Percentiles rank a stretch among this genome's conserved stretches.
phyloP scores from a whole-genome alignment of 2,329 filamentous ascomycete species.

The Talaromyces sp. region DNA sequence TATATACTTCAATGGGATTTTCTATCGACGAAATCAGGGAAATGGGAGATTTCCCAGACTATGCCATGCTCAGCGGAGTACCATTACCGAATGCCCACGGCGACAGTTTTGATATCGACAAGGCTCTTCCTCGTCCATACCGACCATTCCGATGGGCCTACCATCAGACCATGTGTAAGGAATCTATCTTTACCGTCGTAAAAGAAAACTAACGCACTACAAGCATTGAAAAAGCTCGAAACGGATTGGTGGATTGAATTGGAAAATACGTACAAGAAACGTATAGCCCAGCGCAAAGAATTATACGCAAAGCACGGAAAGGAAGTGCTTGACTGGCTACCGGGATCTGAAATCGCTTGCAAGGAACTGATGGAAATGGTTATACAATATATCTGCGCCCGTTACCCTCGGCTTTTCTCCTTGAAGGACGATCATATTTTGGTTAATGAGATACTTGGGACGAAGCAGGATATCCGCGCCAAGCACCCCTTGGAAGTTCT shows the following conservation, averaged over 20 bases:
- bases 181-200: neutral
- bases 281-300: constrained; percentile 62
- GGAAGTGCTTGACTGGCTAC: constrained; percentile 61
- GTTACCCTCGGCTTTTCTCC: constrained; percentile 72
- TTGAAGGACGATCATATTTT: constrained; percentile 54
- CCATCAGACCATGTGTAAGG: constrained; percentile 86
- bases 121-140: constrained; percentile 67
- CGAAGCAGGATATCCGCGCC: constrained; percentile 53
- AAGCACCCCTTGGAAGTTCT: constrained; percentile 65
- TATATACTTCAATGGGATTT: constrained; percentile 63
- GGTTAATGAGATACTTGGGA: constrained; percentile 63
- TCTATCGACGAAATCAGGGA: constrained; percentile 63
- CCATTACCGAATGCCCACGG: constrained; percentile 60
- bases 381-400: constrained; percentile 69
- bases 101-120: constrained; percentile 60
- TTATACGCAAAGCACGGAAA: constrained; percentile 61
- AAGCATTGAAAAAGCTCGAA: constrained; percentile 73
- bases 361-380: constrained; percentile 87
- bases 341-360: constrained; percentile 71
- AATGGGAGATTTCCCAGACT: constrained; percentile 74
- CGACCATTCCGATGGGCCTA: constrained; percentile 79
- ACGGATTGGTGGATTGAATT: constrained; percentile 87
- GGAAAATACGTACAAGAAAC: constrained; percentile 63
- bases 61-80: constrained; percentile 68
- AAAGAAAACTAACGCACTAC: neutral